Conservation (phyloP, 1,284 basidiomycete genomes). For the Ustilago nuda region DNA sequence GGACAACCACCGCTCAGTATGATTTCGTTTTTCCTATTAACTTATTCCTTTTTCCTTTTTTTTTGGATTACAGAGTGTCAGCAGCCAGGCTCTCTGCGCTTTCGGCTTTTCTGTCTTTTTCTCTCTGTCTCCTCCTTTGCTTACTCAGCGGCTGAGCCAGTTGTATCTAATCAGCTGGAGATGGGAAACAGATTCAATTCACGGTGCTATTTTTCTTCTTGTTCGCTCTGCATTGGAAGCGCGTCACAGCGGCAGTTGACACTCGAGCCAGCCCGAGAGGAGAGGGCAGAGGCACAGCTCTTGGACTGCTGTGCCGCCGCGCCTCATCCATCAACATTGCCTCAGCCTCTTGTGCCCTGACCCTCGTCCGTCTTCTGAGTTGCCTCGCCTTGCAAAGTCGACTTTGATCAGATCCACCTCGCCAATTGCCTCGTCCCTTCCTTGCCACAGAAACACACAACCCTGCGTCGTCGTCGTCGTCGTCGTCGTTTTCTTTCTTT, state of each 20-base stretch:
- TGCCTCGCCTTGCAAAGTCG: neutral
- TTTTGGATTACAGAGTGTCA: too few species aligned
- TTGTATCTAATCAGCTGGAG: neutral
- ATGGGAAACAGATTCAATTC: neutral
- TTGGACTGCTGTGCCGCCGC: conserved; percentile 2
- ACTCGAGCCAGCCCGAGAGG: neutral
- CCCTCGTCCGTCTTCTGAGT: neutral
- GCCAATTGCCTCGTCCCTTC: neutral
- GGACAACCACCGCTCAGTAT: conserved; percentile 6
- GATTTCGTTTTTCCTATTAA: conserved; percentile 1
- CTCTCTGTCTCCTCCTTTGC: neutral
- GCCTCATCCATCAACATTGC: neutral
- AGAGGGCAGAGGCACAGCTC: neutral
- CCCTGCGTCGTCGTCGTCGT: neutral
- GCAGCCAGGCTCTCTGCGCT: neutral
- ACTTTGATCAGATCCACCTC: neutral
- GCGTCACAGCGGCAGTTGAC: neutral
- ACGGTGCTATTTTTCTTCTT: neutral
- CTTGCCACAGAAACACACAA: conserved; percentile 9
- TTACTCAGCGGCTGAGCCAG: too few species aligned
- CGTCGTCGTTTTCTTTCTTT: conserved; percentile 12
- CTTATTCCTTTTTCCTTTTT: too few species aligned
- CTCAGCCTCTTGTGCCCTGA: neutral
- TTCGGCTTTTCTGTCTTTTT: neutral
- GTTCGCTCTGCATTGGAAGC: neutral